Percentiles rank a stretch among this genome's conserved stretches.
phyloP scores from a whole-genome alignment of 2,329 filamentous ascomycete genomes.

The Pyricularia pennisetigena region DNA sequence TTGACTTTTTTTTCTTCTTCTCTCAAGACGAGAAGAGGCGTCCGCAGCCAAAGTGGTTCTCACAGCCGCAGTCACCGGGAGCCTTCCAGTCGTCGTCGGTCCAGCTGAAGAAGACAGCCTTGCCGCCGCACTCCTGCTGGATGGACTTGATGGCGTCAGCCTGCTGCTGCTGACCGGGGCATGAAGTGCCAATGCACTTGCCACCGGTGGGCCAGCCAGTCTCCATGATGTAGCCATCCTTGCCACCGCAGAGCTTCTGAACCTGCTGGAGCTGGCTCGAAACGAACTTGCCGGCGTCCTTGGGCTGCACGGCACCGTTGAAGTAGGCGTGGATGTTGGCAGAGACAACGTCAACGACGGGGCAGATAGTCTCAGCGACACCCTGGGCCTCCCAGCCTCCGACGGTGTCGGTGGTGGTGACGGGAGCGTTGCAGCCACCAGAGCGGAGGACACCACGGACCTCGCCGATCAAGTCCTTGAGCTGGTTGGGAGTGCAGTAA shows the following conservation, averaged over 20 bases:
- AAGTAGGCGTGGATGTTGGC: conserved; percentile 94
- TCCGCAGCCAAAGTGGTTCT: conserved; percentile 70
- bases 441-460: conserved; percentile 52
- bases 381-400: conserved; percentile 61
- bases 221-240: conserved; percentile 75
- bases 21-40: conserved; percentile 27
- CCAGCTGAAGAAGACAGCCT: conserved; percentile 74
- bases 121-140: conserved; percentile 50
- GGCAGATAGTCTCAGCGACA: conserved; percentile 53
- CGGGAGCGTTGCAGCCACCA: conserved; percentile 61
- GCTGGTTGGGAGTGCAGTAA: conserved; percentile 51
- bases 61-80: conserved; percentile 57
- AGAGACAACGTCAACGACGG: conserved; percentile 65
- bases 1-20: background rate
- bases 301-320: conserved; percentile 58
- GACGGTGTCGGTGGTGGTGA: conserved; percentile 82
- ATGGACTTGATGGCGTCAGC: conserved; percentile 62
- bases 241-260: conserved; percentile 56
- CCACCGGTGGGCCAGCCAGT: conserved; percentile 78
- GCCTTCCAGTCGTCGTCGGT: conserved; percentile 76
- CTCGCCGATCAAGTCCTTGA: conserved; percentile 60
- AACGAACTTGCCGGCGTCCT: conserved; percentile 67
- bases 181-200: conserved; percentile 58
- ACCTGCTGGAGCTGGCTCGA: conserved; percentile 64
- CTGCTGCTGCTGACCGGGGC: conserved; percentile 61